Conservation (phyloP, 2,329 filamentous ascomycete species). For the Aspergillus sp. region DNA sequence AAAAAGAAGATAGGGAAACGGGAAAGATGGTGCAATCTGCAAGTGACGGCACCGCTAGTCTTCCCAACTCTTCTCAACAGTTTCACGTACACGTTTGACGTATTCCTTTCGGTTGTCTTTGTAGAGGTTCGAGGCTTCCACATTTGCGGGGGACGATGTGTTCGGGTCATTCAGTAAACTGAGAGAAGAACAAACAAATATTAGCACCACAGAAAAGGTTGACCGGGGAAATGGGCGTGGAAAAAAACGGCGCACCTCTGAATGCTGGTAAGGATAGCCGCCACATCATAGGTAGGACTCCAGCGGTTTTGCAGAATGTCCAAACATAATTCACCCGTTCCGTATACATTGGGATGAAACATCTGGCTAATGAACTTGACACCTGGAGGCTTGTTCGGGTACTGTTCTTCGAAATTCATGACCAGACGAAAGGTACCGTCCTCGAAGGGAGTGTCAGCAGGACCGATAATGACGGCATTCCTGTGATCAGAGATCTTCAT, state of each 20-base stretch:
- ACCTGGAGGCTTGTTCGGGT: conserved; percentile 94
- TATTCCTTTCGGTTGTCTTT: conserved; percentile 98
- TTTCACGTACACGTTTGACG: conserved; percentile 87
- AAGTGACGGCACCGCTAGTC: conserved; percentile 49
- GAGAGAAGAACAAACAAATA: not conserved
- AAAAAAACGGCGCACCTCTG: conserved; percentile 61
- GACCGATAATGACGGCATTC: conserved; percentile 98
- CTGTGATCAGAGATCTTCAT: conserved; percentile 42
- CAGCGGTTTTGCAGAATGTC: conserved; percentile 97
- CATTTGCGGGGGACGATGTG: conserved; percentile 95
- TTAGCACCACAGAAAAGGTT: not conserved
- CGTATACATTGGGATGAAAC: conserved; percentile 99
- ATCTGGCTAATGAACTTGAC: conserved; percentile 99
- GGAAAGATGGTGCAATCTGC: not conserved
- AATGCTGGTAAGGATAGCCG: conserved; percentile 92
- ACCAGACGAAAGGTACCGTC: conserved; percentile 96
- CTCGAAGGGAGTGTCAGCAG: conserved; percentile 94
- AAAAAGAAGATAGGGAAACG: conserved; percentile 6
- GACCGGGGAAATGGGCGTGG: too few species aligned
- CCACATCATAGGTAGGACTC: conserved; percentile 98
- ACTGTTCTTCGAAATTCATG: conserved; percentile 99
- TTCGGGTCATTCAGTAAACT: conserved; percentile 97
- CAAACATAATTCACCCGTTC: conserved; percentile 88
- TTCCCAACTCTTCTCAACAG: conserved; percentile 99
- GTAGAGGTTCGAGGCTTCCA: conserved; percentile 95